Evolutionary conservation across 352 stramenopile genomes (phyloP), one percentile per base, ranked within the genome.

Genomic region (Phytophthora pseudosyringae): DNA sequence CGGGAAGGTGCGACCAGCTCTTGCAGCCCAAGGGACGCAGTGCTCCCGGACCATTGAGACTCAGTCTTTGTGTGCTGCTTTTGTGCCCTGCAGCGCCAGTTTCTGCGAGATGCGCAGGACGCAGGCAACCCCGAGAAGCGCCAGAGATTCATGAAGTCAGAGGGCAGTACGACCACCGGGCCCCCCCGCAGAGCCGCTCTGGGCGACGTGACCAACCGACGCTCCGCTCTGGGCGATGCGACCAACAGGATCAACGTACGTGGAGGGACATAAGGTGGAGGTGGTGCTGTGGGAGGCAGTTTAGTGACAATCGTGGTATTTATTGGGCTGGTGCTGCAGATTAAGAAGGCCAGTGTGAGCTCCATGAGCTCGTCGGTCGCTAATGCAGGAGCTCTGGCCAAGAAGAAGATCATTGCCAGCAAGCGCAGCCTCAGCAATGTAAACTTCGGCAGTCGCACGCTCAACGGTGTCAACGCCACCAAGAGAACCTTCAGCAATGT

Each of bases 171-270:
- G 2, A 67, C 55, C 18, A 64, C 66, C 1, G 69, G 54, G 39
- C 44, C 56, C 3, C 60, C 69, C 3, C 61, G 73, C 8, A 57
- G 66, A 21, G 21, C 53, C 8, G 83, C 69, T 16, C 69, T 93
- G 5, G 75, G 82, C 4, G 81, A 93, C 58, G 81, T 91, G 39
- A 91, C 83, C 43, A 92, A 94, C 68, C 69, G 83, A 39, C 81
- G 80, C 25, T 33, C 44, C 10, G 83, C 66, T 33, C 62, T 93
- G 16, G 77, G 83, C 5, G 82, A 94, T 66, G 78, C 83, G 46
- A 93, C 83, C 45, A 91, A 94, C 71, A 83, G 86, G 47, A 79
- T 91, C 18, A 86, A 79, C 45, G 78, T 91, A 80, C 59, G 75
- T 73, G 6, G 25, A 63, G 4, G 44, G 45, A 45, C 32, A 9